Evolutionary conservation across 2,329 filamentous ascomycete species (phyloP), one percentile per base, ranked within the genome.

Genomic region (Colletotrichum nymphaeae): DNA sequence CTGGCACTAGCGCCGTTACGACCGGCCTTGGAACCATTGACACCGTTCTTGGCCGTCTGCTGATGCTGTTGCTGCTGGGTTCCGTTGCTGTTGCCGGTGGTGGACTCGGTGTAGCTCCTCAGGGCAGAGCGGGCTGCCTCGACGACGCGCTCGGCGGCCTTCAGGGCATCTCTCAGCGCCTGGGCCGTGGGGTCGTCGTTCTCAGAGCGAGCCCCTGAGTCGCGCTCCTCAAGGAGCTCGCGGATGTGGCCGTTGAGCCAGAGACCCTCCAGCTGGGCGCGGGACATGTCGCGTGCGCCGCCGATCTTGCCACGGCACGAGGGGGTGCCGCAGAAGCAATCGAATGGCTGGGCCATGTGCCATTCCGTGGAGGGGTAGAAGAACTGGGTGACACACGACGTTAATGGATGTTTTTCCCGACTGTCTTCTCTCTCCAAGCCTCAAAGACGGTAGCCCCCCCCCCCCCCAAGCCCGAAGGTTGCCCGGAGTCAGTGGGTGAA

Each of bases 291-390:
- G 77, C 85, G 87, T 14, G 93, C 93, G 19, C 93, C 93, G 56
- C 83, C 81, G 75, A 94, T 93, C 75, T 81, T 85, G 19, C 92
- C 91, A 65, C 87, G 86, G 82, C 93, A 94, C 24, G 84, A 83
- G 0, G 84, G 76, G 5, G 85, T 86, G 74, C 86, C 86, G 79
- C 93, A 94, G 72, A 88, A 84, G 80, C 93, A 94, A 73, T 88
- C 83, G 79, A 94, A 94, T 4, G 91, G 87, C 84, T 94, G 92
- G 37, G 90, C 90, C 92, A 94, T 94, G 78, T 86, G 78, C 92
- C 92, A 94, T 82, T 94, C 93, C 1, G 92, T 94, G 67, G 91
- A 93, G 4, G 93, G 92, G 77, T 94, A 94, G 83, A 94, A 94
- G 84, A 94, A 94, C 79, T 89, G n/a, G 16, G 16, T 49, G 42